Percentiles rank a stretch among this genome's conserved stretches.
These are phyloP conservation scores for Sordaria brevicollis DNA, from an alignment of 495 filamentous ascomycete species.

Conservation along the genomic window DNA sequence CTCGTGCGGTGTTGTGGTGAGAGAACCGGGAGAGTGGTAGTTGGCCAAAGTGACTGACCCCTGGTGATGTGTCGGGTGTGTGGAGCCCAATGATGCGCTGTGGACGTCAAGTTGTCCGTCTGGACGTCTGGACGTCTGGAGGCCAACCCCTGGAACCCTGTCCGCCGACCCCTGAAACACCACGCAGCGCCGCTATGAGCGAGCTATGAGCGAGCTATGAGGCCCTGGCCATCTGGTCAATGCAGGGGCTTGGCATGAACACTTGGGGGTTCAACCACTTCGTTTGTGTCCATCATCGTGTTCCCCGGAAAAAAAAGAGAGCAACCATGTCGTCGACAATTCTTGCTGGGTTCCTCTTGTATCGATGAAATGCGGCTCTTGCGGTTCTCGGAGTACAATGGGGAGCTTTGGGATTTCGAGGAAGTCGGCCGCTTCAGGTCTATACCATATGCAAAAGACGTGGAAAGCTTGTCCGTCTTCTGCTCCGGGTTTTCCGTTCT, in stretches of 20 bases:
- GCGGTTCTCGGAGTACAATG: not conserved
- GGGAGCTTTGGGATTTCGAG: too few species aligned
- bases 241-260: not conserved
- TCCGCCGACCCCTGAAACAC: not conserved
- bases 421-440: too few species aligned
- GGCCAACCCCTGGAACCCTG: not conserved
- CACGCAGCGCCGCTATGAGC: not conserved
- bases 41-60: not conserved
- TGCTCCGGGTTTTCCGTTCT: not conserved
- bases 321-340: not conserved
- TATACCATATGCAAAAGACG: too few species aligned
- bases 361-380: not conserved
- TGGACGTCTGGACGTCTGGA: too few species aligned
- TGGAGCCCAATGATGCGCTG: not conserved
- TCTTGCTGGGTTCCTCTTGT: not conserved
- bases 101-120: too few species aligned
- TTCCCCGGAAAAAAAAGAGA: not conserved
- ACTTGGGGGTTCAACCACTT: too few species aligned
- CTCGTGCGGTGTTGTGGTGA: not conserved
- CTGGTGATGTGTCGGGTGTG: not conserved
- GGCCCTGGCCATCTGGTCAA: not conserved
- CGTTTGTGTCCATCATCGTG: too few species aligned
- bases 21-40: not conserved
- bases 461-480: not conserved
- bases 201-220: too few species aligned